phyloP scores from a whole-genome alignment of 192 early-diverging fungal genomes.

The Podila minutissima region DNA sequence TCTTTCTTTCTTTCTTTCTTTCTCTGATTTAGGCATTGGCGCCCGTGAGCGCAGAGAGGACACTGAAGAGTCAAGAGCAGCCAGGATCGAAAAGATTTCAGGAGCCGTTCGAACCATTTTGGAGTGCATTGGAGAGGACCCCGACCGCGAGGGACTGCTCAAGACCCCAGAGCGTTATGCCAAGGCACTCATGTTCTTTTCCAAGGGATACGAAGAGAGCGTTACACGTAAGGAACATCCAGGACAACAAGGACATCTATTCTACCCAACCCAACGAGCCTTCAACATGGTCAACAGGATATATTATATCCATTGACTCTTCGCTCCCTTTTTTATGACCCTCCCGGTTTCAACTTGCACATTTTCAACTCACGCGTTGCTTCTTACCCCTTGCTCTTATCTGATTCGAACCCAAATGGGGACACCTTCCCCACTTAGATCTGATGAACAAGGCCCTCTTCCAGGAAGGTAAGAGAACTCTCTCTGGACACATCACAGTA shows the following conservation, averaged over 20 bases:
- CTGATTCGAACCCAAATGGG: not conserved
- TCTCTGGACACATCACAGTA: too few relatives aligned
- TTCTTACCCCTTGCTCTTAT: constrained; percentile 1
- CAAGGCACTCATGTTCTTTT: constrained; percentile 97
- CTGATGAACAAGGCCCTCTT: constrained; percentile 96
- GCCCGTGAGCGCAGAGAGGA: constrained; percentile 84
- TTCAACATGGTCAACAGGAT: too few relatives aligned
- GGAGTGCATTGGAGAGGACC: constrained; percentile 95
- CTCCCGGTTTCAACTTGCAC: not conserved
- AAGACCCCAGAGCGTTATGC: constrained; percentile 98
- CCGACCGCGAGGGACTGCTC: constrained; percentile 90
- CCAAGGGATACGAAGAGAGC: constrained; percentile 97
- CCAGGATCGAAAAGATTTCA: constrained; percentile 81
- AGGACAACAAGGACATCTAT: not conserved
- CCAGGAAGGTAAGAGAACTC: constrained; percentile 76
- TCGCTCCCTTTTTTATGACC: too few relatives aligned
- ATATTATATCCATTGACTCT: not conserved
- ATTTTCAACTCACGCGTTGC: not conserved
- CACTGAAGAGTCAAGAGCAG: constrained; percentile 73
- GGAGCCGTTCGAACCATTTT: constrained; percentile 89
- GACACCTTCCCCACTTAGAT: constrained; percentile 54
- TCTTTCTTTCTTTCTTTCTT: not conserved
- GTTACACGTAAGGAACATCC: constrained; percentile 64
- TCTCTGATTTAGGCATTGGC: constrained; percentile 70
- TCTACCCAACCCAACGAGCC: not conserved